Base-by-base conservation (phyloP, 1,284 basidiomycete species). In the Rhodotorula sp. region DNA sequence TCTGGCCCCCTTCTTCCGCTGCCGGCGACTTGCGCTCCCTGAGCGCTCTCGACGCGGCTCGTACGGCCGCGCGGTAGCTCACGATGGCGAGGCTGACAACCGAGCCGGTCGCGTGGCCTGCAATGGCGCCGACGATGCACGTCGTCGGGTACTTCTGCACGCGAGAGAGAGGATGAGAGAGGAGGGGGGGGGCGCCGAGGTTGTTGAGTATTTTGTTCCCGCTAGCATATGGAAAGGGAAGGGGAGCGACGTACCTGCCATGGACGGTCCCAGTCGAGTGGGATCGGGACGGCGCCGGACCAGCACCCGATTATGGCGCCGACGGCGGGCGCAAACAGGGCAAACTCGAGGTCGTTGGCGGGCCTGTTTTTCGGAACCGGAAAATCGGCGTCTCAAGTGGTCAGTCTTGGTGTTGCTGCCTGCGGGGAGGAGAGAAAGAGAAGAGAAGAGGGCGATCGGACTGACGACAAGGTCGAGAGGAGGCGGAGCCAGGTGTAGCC, bases 251-350 rank as follows among this genome's bases (percentile, higher is more conserved):
- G 69, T 67, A 91, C 92, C 89, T 97, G 94, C 93, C 93, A 97
- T 16, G 93, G 91, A 62, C 92, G 85, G 80, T 94, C 93, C 94
- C 94, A 97, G 81, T 97, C 94, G 14, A 97, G 87, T 0, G 92
- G 90, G 66, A 93, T 88, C 0, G 91, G 91, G 57, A 93, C 84
- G 4, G 86, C 87, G 23, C 92, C 92, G 12, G 87, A 59, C 93
- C 92, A 96, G 54, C 87, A 85, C 10, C 93, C 93, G 20, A 89
- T 34, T 29, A 90, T 76, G 3, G 90, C 83, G n/a, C 91, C 91
- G 26, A 89, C 78, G 5, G 87, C 85, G 16, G 94, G 91, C 77
- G 90, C 92, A n/a, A 92, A 86, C 31, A 95, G 80, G 0, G 89
- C 87, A 64, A 89, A 84, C 81, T 97, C 94, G 47, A 90, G 79